Evolutionary conservation across 1,284 basidiomycete species (phyloP).

Genomic region (Cutaneotrichosporon cavernicola): DNA sequence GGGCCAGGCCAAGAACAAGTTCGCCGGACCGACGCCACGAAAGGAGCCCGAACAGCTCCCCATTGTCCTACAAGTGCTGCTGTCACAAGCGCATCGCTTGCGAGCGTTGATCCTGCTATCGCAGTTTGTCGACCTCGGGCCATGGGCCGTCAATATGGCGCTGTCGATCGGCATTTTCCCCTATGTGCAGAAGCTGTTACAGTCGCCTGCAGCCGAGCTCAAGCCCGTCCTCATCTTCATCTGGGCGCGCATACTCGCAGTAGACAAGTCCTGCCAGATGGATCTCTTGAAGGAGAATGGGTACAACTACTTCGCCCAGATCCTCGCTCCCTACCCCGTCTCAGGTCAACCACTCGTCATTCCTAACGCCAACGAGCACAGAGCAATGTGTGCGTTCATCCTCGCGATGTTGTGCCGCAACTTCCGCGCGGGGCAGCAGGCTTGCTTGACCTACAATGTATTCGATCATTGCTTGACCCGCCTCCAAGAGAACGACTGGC

Average conservation of each 20-base stretch:
- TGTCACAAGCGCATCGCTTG: constrained; percentile 93
- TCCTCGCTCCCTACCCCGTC: constrained; percentile 61
- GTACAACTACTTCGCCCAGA: constrained; percentile 82
- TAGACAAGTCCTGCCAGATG: constrained; percentile 87
- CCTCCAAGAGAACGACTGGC: constrained; percentile 80
- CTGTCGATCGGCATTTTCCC: constrained; percentile 99
- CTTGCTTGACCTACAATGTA: constrained; percentile 79
- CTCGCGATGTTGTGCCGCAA: constrained; percentile 89
- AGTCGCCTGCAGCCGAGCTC: constrained; percentile 90
- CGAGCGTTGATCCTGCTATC: constrained; percentile 94
- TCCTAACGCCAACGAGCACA: constrained; percentile 92
- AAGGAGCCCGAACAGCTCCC: constrained; percentile 83
- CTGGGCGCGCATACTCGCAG: constrained; percentile 95
- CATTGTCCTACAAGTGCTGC: constrained; percentile 92
- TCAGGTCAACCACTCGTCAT: constrained; percentile 58
- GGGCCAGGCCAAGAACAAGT: constrained; percentile 32
- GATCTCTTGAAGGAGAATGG: constrained; percentile 84
- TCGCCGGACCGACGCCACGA: constrained; percentile 19
- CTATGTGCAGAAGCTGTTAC: constrained; percentile 93
- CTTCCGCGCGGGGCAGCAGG: constrained; percentile 79
- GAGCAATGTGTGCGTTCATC: constrained; percentile 98
- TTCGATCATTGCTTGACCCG: constrained; percentile 86
- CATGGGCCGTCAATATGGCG: constrained; percentile 96
- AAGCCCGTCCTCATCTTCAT: constrained; percentile 99
- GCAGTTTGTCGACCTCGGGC: constrained; percentile 95